A percentile compares a stretch with the other conserved stretches of the same genome.
These are phyloP conservation scores for Parathielavia hyrcaniae DNA, from an alignment of 495 filamentous ascomycete species.

Conservation along the genomic window DNA sequence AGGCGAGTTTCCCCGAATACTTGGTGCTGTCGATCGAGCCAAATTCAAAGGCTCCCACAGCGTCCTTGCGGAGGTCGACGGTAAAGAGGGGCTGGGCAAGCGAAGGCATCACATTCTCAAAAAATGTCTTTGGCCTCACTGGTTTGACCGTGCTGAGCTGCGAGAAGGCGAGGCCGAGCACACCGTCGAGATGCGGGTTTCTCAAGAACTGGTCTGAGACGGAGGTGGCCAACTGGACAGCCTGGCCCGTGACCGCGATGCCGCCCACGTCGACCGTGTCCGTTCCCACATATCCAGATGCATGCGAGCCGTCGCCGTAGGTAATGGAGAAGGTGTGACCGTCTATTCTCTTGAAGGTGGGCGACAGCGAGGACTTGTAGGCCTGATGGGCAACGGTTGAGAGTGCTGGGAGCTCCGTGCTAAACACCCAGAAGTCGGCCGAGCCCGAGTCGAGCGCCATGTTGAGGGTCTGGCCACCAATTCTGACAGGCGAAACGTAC, in stretches of 20 bases:
- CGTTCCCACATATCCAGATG: constrained; percentile 59
- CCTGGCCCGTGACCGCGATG: constrained; percentile 58
- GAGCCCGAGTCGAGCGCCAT: constrained; percentile 83
- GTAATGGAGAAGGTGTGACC: constrained; percentile 55
- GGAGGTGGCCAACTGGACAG: constrained; percentile 61
- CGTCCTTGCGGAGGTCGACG: constrained; percentile 56
- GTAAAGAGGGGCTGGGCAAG: constrained; percentile 69
- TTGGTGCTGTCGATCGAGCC: constrained; percentile 61
- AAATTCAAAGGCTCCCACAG: constrained; percentile 68
- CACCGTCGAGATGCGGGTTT: constrained; percentile 59
- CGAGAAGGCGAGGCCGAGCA: constrained; percentile 72
- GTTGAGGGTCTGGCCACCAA: constrained; percentile 68
- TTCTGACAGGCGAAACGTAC: constrained; percentile 62
- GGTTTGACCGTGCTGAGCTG: constrained; percentile 67
- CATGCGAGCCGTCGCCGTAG: constrained; percentile 69
- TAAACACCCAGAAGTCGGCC: constrained; percentile 81
- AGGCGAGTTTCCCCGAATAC: constrained; percentile 58
- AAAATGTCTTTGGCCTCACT: constrained; percentile 66
- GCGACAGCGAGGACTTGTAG: constrained; percentile 58
- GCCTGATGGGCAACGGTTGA: constrained; percentile 48
- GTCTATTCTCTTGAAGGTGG: constrained; percentile 41
- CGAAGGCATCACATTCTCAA: constrained; percentile 61
- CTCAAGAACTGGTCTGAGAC: constrained; percentile 60
- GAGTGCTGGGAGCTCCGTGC: constrained; percentile 48
- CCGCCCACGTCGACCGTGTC: constrained; percentile 72